Evolutionary conservation across 2,329 filamentous ascomycete species (phyloP).

Genomic region (Trichoderma guizhouense): DNA sequence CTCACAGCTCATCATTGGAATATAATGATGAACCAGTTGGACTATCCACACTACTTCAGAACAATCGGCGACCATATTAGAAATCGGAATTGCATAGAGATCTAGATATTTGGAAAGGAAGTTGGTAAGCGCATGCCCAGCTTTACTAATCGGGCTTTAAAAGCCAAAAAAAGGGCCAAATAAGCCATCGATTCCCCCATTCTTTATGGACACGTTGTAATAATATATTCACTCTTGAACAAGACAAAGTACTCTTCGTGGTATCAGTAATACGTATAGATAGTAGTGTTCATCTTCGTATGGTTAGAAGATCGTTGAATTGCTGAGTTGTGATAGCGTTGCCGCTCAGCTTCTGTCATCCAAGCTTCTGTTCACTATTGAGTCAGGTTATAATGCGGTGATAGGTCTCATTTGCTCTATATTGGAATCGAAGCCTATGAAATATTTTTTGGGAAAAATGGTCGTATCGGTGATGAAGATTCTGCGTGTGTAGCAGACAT

Average conservation of each 20-base stretch:
- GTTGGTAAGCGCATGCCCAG: not conserved
- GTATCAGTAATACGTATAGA: not conserved
- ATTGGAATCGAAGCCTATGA: not conserved
- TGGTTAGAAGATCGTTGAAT: not conserved
- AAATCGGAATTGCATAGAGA: too few species aligned
- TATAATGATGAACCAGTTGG: not conserved
- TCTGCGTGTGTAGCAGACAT: not conserved
- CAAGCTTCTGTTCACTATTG: not conserved
- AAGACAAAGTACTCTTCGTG: not conserved
- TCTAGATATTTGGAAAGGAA: not conserved
- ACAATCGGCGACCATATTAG: not conserved
- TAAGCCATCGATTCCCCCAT: not conserved
- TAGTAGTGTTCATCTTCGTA: not conserved
- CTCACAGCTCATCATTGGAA: not conserved
- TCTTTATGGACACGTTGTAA: not conserved
- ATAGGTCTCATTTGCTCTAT: not conserved
- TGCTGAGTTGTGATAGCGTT: not conserved
- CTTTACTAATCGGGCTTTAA: not conserved
- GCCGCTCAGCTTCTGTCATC: not conserved
- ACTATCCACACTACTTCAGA: not conserved
- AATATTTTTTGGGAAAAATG: not conserved
- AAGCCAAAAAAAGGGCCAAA: not conserved
- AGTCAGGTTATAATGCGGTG: not conserved
- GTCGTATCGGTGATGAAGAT: not conserved
- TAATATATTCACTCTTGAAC: not conserved